phyloP scores from a whole-genome alignment of 306 rosid genomes.

The Chamaecrista fasciculata region DNA sequence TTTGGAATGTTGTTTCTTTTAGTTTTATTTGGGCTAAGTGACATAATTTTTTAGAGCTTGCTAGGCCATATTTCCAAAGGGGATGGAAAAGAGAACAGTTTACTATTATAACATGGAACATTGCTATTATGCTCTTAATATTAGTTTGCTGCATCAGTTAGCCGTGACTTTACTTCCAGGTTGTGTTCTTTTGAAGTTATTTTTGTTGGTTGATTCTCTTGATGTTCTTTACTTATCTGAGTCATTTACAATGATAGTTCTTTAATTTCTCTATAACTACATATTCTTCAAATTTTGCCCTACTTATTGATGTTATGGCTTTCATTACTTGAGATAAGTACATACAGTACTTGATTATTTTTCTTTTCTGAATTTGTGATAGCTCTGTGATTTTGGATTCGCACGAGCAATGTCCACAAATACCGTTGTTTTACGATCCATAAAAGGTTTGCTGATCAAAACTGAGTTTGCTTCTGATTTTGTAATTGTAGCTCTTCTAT shows the following conservation, averaged over 20 bases:
- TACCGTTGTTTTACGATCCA: too few species aligned
- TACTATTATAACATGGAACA: neutral
- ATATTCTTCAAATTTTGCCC: neutral
- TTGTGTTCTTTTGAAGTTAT: too few species aligned
- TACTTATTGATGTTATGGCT: slow-evolving; percentile 12
- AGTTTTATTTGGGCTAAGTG: too few species aligned
- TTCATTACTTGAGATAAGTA: slow-evolving; percentile 13
- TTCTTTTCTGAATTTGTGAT: slow-evolving; percentile 36
- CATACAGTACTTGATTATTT: slow-evolving; percentile 12
- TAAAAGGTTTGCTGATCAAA: slow-evolving; percentile 67
- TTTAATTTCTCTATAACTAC: neutral
- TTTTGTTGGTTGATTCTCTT: too few species aligned
- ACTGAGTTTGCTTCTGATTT: slow-evolving; percentile 10
- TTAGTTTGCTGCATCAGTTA: neutral
- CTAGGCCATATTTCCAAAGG: too few species aligned
- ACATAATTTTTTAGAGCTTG: too few species aligned
- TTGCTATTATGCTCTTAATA: neutral
- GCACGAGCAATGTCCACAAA: too few species aligned
- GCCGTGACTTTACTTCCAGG: neutral
- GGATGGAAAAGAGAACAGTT: too few species aligned
- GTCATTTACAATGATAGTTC: neutral
- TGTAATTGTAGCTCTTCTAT: too few species aligned
- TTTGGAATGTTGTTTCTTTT: too few species aligned
- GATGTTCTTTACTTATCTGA: too few species aligned
- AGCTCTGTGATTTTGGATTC: too few species aligned